Conservation (phyloP, 139 green algal genomes). For the Eudorina sp. region DNA sequence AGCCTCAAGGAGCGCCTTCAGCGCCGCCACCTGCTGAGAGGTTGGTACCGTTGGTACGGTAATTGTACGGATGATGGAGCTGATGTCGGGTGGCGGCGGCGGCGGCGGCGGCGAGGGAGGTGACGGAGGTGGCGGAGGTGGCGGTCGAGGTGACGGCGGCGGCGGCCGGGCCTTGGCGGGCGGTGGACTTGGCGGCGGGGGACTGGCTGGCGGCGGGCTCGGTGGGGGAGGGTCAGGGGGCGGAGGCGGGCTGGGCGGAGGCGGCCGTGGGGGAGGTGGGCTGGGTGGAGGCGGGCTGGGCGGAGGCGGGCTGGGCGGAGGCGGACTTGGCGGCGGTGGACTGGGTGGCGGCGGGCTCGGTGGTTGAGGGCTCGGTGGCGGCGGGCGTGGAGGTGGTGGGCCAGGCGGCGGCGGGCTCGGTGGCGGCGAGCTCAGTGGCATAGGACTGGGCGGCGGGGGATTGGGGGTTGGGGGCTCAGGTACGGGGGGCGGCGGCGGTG, state of each 20-base stretch:
- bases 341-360: neutral
- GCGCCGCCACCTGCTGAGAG: slow-evolving; percentile 15
- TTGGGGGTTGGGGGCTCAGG: neutral
- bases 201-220: neutral
- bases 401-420: neutral
- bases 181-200: neutral
- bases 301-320: neutral
- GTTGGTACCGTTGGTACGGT: slow-evolving; percentile 19
- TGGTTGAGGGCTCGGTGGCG: neutral
- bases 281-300: neutral
- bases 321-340: neutral
- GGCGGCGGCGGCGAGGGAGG: neutral
- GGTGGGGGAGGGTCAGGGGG: neutral
- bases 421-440: neutral
- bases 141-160: neutral
- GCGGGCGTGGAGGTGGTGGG: neutral
- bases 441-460: neutral
- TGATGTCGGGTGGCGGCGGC: neutral
- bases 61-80: neutral
- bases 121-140: neutral
- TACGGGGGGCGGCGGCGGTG: neutral
- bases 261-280: neutral
- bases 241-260: neutral
- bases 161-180: neutral
- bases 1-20: neutral